These are phyloP conservation scores for Phytopythium chamaehyphon DNA, from an alignment of 352 stramenopile genomes.

Conservation along the genomic window DNA sequence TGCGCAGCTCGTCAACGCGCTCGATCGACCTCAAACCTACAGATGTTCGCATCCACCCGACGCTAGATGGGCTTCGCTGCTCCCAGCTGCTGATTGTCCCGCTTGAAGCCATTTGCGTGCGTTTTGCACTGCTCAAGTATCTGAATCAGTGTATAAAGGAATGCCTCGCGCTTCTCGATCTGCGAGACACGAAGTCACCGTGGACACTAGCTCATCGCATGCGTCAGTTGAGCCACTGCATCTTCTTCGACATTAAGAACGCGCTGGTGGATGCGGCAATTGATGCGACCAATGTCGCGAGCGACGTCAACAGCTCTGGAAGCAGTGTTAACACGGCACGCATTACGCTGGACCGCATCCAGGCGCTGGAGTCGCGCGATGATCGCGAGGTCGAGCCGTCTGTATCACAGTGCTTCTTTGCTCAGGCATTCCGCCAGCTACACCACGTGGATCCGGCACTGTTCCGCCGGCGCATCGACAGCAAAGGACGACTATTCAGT, in stretches of 20 bases:
- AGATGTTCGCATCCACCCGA: conserved; percentile 67
- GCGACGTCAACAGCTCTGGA: conserved; percentile 34
- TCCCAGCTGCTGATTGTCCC: conserved; percentile 57
- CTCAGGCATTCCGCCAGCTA: conserved; percentile 91
- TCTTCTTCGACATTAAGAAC: conserved; percentile 88
- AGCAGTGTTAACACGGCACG: conserved; percentile 64
- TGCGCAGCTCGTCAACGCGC: conserved; percentile 15
- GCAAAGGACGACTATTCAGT: conserved; percentile 83
- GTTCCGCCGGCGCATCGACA: conserved; percentile 88
- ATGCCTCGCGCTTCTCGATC: conserved; percentile 66
- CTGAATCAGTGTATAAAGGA: conserved; percentile 71
- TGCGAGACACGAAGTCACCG: conserved; percentile 61
- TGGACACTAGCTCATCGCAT: conserved; percentile 77
- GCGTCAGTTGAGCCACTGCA: conserved; percentile 70
- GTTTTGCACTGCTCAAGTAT: conserved; percentile 81
- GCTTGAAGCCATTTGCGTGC: conserved; percentile 57
- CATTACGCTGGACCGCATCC: conserved; percentile 82
- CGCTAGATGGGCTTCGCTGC: conserved; percentile 69
- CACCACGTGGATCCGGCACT: conserved; percentile 77
- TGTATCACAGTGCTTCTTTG: conserved; percentile 92
- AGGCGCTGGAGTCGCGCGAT: conserved; percentile 84
- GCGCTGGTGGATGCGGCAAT: conserved; percentile 76
- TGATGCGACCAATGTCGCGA: conserved; percentile 58
- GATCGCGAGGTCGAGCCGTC: conserved; percentile 85
- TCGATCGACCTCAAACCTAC: conserved; percentile 66